Conservation (phyloP, 2,329 filamentous ascomycete genomes). For the Dothiorella sarmentorum region DNA sequence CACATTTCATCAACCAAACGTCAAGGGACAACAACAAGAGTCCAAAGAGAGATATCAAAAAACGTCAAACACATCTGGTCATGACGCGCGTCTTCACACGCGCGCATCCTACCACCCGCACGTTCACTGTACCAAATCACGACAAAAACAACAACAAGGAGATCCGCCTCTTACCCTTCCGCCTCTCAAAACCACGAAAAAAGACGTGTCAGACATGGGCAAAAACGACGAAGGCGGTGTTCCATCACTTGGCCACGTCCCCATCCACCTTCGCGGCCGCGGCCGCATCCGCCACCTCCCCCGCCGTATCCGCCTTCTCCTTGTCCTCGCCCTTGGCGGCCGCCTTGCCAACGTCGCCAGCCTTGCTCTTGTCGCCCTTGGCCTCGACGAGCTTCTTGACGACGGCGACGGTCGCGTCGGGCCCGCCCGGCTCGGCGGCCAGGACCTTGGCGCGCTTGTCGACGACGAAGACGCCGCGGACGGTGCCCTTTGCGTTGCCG, state of each 20-base stretch:
- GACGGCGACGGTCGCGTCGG: conserved; percentile 71
- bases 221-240: too few relatives aligned
- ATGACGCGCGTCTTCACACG: background rate
- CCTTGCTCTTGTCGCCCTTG: background rate
- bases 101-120: background rate
- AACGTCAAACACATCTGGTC: background rate
- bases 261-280: conserved; percentile 32
- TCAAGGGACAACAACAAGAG: background rate
- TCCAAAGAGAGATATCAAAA: background rate
- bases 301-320: conserved; percentile 38
- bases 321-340: conserved; percentile 28
- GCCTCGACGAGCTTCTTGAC: conserved; percentile 63
- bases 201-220: too few relatives aligned
- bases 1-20: background rate
- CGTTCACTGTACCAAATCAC: background rate
- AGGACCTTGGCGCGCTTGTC: conserved; percentile 79
- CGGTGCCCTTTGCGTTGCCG: conserved; percentile 64
- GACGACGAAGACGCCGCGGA: conserved; percentile 83
- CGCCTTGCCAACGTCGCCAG: background rate
- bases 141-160: too few relatives aligned
- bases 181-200: too few relatives aligned
- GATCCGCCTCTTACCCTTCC: too few relatives aligned
- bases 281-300: conserved; percentile 47
- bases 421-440: conserved; percentile 69
- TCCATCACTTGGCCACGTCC: background rate